A percentile compares a stretch with the other conserved stretches of the same genome.
Evolutionary conservation across 2,329 filamentous ascomycete genomes (phyloP).

Genomic region (Dactylella cylindrospora): DNA sequence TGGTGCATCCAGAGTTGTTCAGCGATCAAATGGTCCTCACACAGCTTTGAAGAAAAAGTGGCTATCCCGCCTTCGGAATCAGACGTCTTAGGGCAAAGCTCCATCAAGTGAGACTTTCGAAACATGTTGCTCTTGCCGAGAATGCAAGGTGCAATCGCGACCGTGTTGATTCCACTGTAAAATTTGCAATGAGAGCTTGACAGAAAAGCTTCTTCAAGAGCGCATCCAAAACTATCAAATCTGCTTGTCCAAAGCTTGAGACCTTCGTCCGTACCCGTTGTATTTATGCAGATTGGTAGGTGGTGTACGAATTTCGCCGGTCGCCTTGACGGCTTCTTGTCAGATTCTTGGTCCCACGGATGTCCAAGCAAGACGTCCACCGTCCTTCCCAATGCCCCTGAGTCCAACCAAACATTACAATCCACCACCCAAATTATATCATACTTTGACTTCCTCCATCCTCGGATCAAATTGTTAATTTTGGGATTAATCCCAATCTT

Average conservation of each 20-base stretch:
- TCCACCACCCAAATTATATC: slow-evolving; percentile 94
- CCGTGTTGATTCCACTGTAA: slow-evolving; percentile 94
- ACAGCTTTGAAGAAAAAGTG: slow-evolving; percentile 93
- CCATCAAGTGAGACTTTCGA: slow-evolving; percentile 82
- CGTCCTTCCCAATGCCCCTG: slow-evolving; percentile 79
- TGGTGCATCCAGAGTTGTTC: slow-evolving; percentile 81
- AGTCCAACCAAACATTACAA: slow-evolving; percentile 91
- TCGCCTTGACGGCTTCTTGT: slow-evolving; percentile 59
- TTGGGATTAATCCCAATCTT: slow-evolving; percentile 96
- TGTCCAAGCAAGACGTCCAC: slow-evolving; percentile 81
- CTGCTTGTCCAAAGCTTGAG: slow-evolving; percentile 24
- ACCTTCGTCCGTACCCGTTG: slow-evolving; percentile 53
- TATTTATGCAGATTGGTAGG: slow-evolving; percentile 74
- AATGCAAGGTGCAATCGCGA: slow-evolving; percentile 85
- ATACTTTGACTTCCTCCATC: slow-evolving; percentile 82
- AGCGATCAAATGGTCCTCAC: slow-evolving; percentile 94
- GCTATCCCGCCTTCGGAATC: slow-evolving; percentile 72
- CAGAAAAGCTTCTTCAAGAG: slow-evolving; percentile 93
- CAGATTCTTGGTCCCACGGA: slow-evolving; percentile 57
- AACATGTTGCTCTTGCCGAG: slow-evolving; percentile 99
- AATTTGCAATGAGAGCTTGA: slow-evolving; percentile 93
- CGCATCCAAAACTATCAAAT: slow-evolving; percentile 61
- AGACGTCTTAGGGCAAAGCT: slow-evolving; percentile 62
- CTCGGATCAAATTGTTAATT: slow-evolving; percentile 91
- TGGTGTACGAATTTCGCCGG: slow-evolving; percentile 74